Evolutionary conservation across 2,329 filamentous ascomycete species (phyloP).

Genomic region (Botrytis porri): DNA sequence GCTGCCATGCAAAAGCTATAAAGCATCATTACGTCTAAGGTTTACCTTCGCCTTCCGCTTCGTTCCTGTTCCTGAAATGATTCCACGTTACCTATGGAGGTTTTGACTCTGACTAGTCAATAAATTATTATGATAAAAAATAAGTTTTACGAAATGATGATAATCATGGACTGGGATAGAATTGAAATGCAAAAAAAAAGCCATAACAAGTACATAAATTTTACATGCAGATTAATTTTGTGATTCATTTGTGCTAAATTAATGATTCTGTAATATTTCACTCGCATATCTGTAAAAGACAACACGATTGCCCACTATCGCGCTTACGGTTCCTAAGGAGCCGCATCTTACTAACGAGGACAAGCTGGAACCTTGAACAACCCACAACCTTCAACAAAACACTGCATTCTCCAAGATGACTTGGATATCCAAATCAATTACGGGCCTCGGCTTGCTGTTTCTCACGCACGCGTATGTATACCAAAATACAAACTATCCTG

Average conservation of each 20-base stretch:
- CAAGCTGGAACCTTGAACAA: slow-evolving; percentile 8
- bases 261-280: neutral
- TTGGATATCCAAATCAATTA: slow-evolving; percentile 67
- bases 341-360: slow-evolving; percentile 14
- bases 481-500: slow-evolving; percentile 4
- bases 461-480: slow-evolving; percentile 78
- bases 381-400: neutral
- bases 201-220: slow-evolving; percentile 20
- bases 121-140: slow-evolving; percentile 18
- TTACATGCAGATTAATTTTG: neutral
- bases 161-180: slow-evolving; percentile 34
- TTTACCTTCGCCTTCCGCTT: slow-evolving; percentile 20
- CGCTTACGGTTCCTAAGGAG: slow-evolving; percentile 18
- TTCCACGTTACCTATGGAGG: slow-evolving; percentile 29
- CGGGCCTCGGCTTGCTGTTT: slow-evolving; percentile 71
- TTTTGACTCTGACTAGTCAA: slow-evolving; percentile 22
- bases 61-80: slow-evolving; percentile 31
- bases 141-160: slow-evolving; percentile 31
- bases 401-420: slow-evolving; percentile 53
- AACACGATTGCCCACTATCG: slow-evolving; percentile 8
- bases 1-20: slow-evolving; percentile 91
- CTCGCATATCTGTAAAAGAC: neutral
- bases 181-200: slow-evolving; percentile 32
- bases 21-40: slow-evolving; percentile 38
- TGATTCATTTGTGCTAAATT: slow-evolving; percentile 8